Conservation (phyloP, 352 stramenopile genomes). For the Phytopythium litorale region DNA sequence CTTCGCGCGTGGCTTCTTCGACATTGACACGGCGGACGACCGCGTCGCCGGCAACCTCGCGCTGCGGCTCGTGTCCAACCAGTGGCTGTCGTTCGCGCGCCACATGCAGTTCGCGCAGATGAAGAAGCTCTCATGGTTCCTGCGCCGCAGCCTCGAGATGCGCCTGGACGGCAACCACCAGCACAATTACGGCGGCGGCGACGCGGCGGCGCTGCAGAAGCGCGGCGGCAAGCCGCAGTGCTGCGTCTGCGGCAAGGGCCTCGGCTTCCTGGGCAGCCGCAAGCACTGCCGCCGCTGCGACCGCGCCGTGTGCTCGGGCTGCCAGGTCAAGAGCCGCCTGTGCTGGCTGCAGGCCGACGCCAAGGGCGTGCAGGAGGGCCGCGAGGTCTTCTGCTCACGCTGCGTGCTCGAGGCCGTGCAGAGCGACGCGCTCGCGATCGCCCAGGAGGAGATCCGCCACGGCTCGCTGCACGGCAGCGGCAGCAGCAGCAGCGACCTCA, state of each 20-base stretch:
- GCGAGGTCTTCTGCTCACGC: conserved; percentile 25
- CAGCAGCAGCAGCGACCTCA: not conserved
- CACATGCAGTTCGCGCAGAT: conserved; percentile 37
- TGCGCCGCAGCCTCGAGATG: conserved; percentile 13
- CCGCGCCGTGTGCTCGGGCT: conserved; percentile 24
- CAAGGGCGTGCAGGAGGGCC: conserved; percentile 24
- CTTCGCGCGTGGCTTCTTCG: conserved; percentile 25
- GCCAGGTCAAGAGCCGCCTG: conserved; percentile 26
- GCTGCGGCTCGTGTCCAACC: conserved; percentile 23
- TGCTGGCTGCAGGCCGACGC: conserved; percentile 25
- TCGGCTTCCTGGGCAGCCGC: conserved; percentile 26
- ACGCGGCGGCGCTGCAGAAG: conserved; percentile 9
- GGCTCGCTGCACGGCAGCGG: not conserved
- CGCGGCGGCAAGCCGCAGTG: conserved; percentile 12
- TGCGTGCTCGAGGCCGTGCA: conserved; percentile 27
- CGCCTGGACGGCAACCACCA: conserved; percentile 11
- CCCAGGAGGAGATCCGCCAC: conserved; percentile 23
- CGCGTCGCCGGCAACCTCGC: conserved; percentile 21
- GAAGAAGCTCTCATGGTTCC: conserved; percentile 50
- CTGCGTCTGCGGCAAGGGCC: conserved; percentile 22
- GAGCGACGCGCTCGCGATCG: conserved; percentile 27
- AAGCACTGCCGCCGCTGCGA: conserved; percentile 32
- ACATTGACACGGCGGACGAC: conserved; percentile 21
- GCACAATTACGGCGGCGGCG: not conserved
- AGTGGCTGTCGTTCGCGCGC: conserved; percentile 28